These are phyloP conservation scores for Suillus sp. DNA, from an alignment of 768 basidiomycete species.

Conservation along the genomic window DNA sequence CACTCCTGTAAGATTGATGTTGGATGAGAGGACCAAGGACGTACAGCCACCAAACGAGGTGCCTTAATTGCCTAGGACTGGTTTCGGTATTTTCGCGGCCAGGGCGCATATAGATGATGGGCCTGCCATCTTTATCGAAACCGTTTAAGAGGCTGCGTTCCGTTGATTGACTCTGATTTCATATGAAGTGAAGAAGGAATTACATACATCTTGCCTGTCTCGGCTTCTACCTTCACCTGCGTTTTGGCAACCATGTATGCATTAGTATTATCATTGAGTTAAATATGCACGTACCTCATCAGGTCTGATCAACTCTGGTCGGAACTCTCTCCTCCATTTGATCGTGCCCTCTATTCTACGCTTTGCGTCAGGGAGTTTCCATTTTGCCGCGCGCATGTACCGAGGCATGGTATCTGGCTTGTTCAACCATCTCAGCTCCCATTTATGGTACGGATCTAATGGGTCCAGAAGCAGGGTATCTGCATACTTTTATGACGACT, in stretches of 20 bases:
- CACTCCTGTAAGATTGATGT: slow-evolving; percentile 12
- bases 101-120: slow-evolving; percentile 87
- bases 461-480: slow-evolving; percentile 61
- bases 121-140: slow-evolving; percentile 85
- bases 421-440: slow-evolving; percentile 79
- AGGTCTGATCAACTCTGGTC: slow-evolving; percentile 82
- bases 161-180: background rate
- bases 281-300: slow-evolving; percentile 52
- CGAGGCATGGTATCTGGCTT: slow-evolving; percentile 64
- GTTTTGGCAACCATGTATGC: slow-evolving; percentile 3
- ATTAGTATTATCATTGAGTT: slow-evolving; percentile 3
- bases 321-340: slow-evolving; percentile 83
- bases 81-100: slow-evolving; percentile 84
- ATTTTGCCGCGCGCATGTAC: slow-evolving; percentile 86
- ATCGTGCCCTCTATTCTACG: slow-evolving; percentile 76
- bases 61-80: slow-evolving; percentile 75
- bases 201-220: slow-evolving; percentile 86
- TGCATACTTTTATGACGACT: slow-evolving; percentile 54
- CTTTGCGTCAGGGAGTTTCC: slow-evolving; percentile 77
- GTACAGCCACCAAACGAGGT: slow-evolving; percentile 86
- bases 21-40: slow-evolving; percentile 30
- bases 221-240: slow-evolving; percentile 72
- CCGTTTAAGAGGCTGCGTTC: slow-evolving; percentile 70
- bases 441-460: slow-evolving; percentile 69
- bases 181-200: background rate